Percentiles rank a stretch among this genome's conserved stretches.
Evolutionary conservation across 140 eudicot genomes (phyloP).

Genomic region (Flaveria floridana): DNA sequence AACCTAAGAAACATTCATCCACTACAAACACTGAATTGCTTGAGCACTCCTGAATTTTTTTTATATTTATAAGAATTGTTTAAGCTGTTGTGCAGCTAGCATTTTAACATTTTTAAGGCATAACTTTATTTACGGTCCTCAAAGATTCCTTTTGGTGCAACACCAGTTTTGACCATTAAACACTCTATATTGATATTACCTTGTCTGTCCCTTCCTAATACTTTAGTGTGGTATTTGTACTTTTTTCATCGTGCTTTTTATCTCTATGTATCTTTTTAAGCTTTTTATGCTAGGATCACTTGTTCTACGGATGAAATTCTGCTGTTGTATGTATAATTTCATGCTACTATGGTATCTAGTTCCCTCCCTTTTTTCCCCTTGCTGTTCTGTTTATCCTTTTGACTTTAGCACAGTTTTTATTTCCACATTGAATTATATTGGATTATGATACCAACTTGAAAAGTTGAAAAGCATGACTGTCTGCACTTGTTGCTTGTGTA

Average conservation of each 20-base stretch:
- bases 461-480: slow-evolving; percentile 15
- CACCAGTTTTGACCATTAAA: neutral
- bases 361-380: slow-evolving; percentile 9
- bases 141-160: slow-evolving; percentile 10
- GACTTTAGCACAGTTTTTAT: slow-evolving; percentile 16
- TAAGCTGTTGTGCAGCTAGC: slow-evolving; percentile 22
- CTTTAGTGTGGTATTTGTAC: neutral
- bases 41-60: neutral
- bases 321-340: neutral
- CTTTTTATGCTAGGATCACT: slow-evolving; percentile 8
- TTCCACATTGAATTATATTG: slow-evolving; percentile 4
- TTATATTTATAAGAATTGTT: neutral
- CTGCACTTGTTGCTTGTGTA: slow-evolving; percentile 19
- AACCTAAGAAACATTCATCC: slow-evolving; percentile 1
- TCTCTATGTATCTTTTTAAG: neutral
- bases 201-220: neutral
- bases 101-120: slow-evolving; percentile 1
- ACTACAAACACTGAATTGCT: slow-evolving; percentile 1
- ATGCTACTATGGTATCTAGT: slow-evolving; percentile 10
- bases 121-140: neutral
- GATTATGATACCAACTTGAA: slow-evolving; percentile 11
- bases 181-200: neutral
- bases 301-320: neutral
- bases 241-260: neutral
- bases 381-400: slow-evolving; percentile 10